These are phyloP conservation scores for Pestalotiopsis sp. DNA, from an alignment of 2,329 filamentous ascomycete species.

Conservation along the genomic window DNA sequence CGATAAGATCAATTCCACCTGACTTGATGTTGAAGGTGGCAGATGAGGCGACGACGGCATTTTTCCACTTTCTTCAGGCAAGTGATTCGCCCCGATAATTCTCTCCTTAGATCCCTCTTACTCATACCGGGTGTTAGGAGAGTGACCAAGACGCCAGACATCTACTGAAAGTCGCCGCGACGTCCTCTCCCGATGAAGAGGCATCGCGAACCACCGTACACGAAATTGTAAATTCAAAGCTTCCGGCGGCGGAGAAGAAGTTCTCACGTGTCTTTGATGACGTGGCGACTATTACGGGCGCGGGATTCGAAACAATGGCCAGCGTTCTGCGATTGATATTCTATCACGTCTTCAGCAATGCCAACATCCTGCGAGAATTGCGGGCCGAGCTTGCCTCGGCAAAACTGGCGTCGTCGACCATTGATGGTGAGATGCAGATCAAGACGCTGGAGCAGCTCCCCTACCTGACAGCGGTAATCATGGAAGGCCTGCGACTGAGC, in stretches of 20 bases:
- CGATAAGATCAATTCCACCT: not conserved
- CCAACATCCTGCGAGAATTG: not conserved
- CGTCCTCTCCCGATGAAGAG: not conserved
- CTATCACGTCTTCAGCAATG: not conserved
- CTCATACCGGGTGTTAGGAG: not conserved
- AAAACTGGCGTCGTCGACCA: too few relatives aligned
- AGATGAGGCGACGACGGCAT: not conserved
- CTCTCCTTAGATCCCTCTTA: not conserved
- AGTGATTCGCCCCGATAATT: not conserved
- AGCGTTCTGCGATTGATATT: not conserved
- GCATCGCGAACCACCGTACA: not conserved
- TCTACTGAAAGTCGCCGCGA: not conserved
- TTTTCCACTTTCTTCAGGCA: not conserved
- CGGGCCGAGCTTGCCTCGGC: not conserved
- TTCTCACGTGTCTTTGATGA: not conserved
- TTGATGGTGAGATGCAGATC: too few relatives aligned
- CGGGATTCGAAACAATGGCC: not conserved
- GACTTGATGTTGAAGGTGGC: not conserved
- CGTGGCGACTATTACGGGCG: not conserved
- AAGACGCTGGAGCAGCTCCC: slow-evolving; percentile 27
- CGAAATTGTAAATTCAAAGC: not conserved
- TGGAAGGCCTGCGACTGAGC: slow-evolving; percentile 47
- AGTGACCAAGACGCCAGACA: not conserved
- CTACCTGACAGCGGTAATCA: slow-evolving; percentile 48
- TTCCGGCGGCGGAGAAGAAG: not conserved